A percentile compares a stretch with the other conserved stretches of the same genome.
Conservation (phyloP, 257 asterid species). For the Solanum ahanhuiri region DNA sequence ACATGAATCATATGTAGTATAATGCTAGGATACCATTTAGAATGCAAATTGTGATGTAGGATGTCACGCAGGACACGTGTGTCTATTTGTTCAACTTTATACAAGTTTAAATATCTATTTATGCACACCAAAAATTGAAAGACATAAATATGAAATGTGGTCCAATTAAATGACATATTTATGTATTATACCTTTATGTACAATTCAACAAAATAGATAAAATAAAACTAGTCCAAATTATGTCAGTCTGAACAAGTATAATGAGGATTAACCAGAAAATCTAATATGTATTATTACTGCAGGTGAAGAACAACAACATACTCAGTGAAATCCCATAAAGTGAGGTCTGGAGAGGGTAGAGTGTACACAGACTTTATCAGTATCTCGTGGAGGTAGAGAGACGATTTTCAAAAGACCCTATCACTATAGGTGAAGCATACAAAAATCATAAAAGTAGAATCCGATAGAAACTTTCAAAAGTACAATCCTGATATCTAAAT, state of each 20-base stretch:
- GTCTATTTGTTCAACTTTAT: too few species aligned
- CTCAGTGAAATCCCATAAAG: neutral
- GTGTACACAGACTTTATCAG: rapidly evolving
- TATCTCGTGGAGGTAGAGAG: neutral
- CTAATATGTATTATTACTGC: too few species aligned
- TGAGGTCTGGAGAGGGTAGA: neutral
- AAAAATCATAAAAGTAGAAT: neutral
- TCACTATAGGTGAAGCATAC: neutral
- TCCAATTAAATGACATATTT: too few species aligned
- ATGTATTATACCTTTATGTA: too few species aligned
- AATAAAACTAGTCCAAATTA: neutral
- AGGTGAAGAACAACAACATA: neutral
- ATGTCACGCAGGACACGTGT: rapidly evolving
- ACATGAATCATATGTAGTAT: too few species aligned
- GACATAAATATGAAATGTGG: too few species aligned
- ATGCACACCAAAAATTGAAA: too few species aligned
- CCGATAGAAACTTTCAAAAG: neutral
- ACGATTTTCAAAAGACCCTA: rapidly evolving
- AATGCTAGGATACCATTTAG: too few species aligned
- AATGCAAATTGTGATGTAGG: too few species aligned
- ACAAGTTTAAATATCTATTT: too few species aligned
- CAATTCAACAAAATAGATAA: neutral
- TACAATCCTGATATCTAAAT: neutral
- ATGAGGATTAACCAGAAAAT: neutral
- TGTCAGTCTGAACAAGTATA: neutral